Percentiles rank a stretch among this genome's conserved stretches.
These are phyloP conservation scores for Prunus mira DNA, from an alignment of 306 rosid genomes.

Conservation along the genomic window DNA sequence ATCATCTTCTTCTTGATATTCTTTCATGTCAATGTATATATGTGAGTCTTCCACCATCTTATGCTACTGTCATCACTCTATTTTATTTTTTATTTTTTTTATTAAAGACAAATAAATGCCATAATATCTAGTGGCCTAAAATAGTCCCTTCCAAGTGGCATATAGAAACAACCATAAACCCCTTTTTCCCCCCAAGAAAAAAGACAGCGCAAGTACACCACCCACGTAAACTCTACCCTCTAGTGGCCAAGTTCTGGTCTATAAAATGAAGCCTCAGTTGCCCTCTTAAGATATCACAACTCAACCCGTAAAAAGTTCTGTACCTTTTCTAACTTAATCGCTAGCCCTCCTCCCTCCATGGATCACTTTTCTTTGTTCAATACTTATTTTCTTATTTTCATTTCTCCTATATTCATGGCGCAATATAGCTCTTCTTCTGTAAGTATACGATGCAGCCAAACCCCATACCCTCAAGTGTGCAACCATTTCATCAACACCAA, in stretches of 20 bases:
- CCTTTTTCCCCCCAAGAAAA: background rate
- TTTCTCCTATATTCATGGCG: slow-evolving; percentile 32
- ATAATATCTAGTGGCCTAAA: slow-evolving; percentile 3
- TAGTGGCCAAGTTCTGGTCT: slow-evolving; percentile 22
- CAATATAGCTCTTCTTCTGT: slow-evolving; percentile 16
- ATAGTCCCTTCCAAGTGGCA: background rate
- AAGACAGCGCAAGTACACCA: background rate
- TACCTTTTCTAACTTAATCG: background rate
- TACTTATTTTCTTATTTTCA: slow-evolving; percentile 23
- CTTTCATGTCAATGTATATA: background rate
- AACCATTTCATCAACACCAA: slow-evolving; percentile 37
- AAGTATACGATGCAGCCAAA: slow-evolving; percentile 55
- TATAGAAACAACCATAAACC: background rate
- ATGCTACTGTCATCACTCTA: background rate
- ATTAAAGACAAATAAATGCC: background rate
- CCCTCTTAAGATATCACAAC: background rate
- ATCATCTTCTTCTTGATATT: too few relatives aligned
- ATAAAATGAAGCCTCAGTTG: slow-evolving; percentile 35
- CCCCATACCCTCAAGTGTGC: slow-evolving; percentile 69
- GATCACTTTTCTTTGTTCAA: slow-evolving; percentile 15
- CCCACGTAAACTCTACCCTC: slow-evolving; percentile 11
- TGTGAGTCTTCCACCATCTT: slow-evolving; percentile 9
- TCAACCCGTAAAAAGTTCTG: background rate
- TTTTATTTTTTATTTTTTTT: too few relatives aligned
- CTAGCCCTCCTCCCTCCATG: slow-evolving; percentile 20